These are phyloP conservation scores for Trametes coccinea DNA, from an alignment of 768 basidiomycete genomes.

Conservation along the genomic window DNA sequence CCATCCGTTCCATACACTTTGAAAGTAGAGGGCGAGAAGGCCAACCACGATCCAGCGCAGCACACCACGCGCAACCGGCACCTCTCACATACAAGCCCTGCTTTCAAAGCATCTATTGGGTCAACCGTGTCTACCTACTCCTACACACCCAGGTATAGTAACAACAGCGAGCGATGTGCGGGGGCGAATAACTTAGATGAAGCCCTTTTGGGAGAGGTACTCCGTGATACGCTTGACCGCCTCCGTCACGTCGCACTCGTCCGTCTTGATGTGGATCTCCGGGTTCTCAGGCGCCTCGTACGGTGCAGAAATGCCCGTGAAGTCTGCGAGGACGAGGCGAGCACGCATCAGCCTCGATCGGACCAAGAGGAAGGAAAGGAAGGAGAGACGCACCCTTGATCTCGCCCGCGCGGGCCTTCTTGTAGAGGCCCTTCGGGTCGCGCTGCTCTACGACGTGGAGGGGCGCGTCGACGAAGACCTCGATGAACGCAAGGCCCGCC, in stretches of 20 bases:
- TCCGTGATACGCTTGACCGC: conserved; percentile 77
- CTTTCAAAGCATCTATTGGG: not conserved
- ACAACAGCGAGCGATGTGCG: not conserved
- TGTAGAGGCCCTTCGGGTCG: conserved; percentile 97
- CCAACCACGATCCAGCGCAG: too few relatives aligned
- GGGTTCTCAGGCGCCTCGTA: conserved; percentile 87
- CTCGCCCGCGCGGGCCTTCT: conserved; percentile 92
- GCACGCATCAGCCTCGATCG: not conserved
- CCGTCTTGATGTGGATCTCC: conserved; percentile 91
- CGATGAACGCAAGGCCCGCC: conserved; percentile 77
- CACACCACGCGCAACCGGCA: too few relatives aligned
- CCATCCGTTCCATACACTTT: not conserved
- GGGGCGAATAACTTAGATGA: conserved; percentile 39
- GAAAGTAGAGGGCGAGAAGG: too few relatives aligned
- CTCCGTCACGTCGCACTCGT: conserved; percentile 72
- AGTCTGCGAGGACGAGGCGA: conserved; percentile 56
- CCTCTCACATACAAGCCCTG: too few relatives aligned
- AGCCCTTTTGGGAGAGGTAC: conserved; percentile 72
- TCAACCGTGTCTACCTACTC: conserved; percentile 4
- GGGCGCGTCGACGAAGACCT: conserved; percentile 95
- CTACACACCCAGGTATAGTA: conserved; percentile 6
- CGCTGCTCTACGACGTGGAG: conserved; percentile 84
- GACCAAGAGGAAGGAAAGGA: not conserved
- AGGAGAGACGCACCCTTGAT: conserved; percentile 72
- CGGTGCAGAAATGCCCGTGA: conserved; percentile 96